Base-by-base conservation (phyloP, 306 rosid species). In the Elaeagnus macrophylla region DNA sequence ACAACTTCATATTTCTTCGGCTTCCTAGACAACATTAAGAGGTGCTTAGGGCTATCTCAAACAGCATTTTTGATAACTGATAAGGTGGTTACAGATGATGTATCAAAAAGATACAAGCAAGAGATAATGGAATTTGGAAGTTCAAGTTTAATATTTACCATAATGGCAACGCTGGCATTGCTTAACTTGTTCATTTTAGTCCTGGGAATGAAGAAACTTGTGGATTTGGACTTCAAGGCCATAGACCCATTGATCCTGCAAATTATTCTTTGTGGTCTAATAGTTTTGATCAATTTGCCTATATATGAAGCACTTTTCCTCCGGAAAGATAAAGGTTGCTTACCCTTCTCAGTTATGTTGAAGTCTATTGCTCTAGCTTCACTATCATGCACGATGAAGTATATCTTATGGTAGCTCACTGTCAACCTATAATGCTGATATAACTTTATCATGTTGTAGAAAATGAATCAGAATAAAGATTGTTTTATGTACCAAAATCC, bases 51-150 rank as follows among this genome's bases (percentile, higher is more conserved):
- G 14, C 41, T 85, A 12, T 79, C 81, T 7, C 65, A 82, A 8
- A 78, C 79, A 48, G 56, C 53, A 5, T 82, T 89, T 48, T 49
- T 17, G 3, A 42, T 85, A 49, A 82, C 93, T 6, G 51, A 38
- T 8, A 89, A 85, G 57, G 81, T 72, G 12, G 60, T 67, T 5
- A 57, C 73, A 0, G 81, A 79, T 38, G 94, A 87, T 10, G 79
- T 53, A 9, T 56, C 55, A 6, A 68, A 61, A 69, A 67, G 82
- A 57, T 81, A 74, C 11, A 70, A 81, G 59, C 50, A 75, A 53
- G 86, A 81, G 68, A 17, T 81, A 20, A 45, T 83, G 6, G 85
- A 83, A n/a, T 86, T 86, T 40, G 89, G 93, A 59, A 72, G 80
- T 69, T 68, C 87, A 20, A 47, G 56, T 10, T 44, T 69, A 17